Evolutionary conservation across 371 early-diverging fungal genomes (phyloP).

Genomic region (Mortierella polycephala): DNA sequence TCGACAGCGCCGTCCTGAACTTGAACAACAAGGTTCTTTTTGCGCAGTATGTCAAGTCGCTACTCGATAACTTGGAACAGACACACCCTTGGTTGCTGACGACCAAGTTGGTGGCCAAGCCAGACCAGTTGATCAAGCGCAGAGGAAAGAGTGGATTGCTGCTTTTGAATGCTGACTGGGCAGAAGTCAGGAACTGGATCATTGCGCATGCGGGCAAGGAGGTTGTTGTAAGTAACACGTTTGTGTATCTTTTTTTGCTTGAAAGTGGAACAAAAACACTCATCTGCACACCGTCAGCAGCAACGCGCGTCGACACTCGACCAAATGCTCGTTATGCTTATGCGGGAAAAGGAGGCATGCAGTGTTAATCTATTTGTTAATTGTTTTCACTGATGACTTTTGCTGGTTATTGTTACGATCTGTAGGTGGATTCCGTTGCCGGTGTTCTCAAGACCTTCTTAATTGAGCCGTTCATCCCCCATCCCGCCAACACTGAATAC

Average conservation of each 20-base stretch:
- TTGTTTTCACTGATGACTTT: neutral
- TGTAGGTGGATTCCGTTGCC: slow-evolving; percentile 81
- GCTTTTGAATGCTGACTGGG: slow-evolving; percentile 91
- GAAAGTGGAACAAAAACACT: too few relatives aligned
- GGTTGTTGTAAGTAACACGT: slow-evolving; percentile 70
- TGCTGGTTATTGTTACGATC: neutral
- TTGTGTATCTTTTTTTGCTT: too few relatives aligned
- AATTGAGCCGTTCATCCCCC: slow-evolving; percentile 96
- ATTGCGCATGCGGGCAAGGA: slow-evolving; percentile 85
- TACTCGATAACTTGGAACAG: slow-evolving; percentile 76
- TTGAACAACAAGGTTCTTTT: slow-evolving; percentile 59
- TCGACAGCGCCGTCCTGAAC: slow-evolving; percentile 71
- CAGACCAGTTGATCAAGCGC: slow-evolving; percentile 97
- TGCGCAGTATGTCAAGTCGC: slow-evolving; percentile 68
- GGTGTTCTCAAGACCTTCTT: slow-evolving; percentile 94
- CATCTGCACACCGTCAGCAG: too few relatives aligned
- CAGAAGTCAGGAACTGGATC: slow-evolving; percentile 90
- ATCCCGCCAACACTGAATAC: slow-evolving; percentile 91
- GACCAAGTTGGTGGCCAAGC: slow-evolving; percentile 92
- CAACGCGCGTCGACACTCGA: too few relatives aligned
- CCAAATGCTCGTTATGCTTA: too few relatives aligned
- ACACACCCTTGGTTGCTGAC: slow-evolving; percentile 89
- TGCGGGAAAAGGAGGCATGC: too few relatives aligned
- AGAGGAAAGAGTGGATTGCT: slow-evolving; percentile 96
- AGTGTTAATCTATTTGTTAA: neutral